Base-by-base conservation (phyloP, 2,329 filamentous ascomycete species). In the Calonectria fujianensis region DNA sequence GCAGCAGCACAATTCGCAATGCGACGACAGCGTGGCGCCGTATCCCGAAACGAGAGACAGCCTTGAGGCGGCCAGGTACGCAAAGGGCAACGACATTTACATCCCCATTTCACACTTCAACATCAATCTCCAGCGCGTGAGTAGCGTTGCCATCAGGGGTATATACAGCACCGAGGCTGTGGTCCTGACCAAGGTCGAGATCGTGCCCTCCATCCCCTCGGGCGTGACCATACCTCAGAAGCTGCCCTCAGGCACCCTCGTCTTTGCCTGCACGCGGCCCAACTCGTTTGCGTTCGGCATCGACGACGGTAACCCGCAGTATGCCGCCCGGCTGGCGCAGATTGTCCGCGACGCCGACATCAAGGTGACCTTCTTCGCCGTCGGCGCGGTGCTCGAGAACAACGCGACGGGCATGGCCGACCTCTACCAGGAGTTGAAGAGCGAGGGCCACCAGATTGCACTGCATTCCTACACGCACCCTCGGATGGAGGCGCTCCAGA, bases 241-340 rank as follows among this genome's bases (percentile, higher is more conserved):
- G 84, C 84, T 93, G 37, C 88, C 91, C 0, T 92, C 89, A 1
- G 92, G 92, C 9, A 88, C 87, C 27, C 86, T 94, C 41, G 85
- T 92, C 59, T 91, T 94, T 79, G 87, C 89, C 9, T 94, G 93
- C 87, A 92, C 90, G 77, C 88, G 92, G 24, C 92, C 92, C 61
- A 93, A 94, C 84, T 92, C 90, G 0, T 94, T 94, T 81, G 93
- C 93, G 1, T 94, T 94, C 82, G 93, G 92, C 65, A 94, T 94
- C 76, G 93, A 94, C 81, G 93, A 94, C 82, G 93, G 93, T 29
- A 87, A 90, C 66, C 93, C 93, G 61, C 80, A 85, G 50, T 80
- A 80, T 70, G 78, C 79, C 31, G 78, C 68, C 2, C 65, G 77
- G 41, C 88, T 90, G 72, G 92, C 92, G 2, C 88, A 91, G 83